Evolutionary conservation across 192 early-diverging fungal genomes (phyloP).

Genomic region (Spinellus fusiger): DNA sequence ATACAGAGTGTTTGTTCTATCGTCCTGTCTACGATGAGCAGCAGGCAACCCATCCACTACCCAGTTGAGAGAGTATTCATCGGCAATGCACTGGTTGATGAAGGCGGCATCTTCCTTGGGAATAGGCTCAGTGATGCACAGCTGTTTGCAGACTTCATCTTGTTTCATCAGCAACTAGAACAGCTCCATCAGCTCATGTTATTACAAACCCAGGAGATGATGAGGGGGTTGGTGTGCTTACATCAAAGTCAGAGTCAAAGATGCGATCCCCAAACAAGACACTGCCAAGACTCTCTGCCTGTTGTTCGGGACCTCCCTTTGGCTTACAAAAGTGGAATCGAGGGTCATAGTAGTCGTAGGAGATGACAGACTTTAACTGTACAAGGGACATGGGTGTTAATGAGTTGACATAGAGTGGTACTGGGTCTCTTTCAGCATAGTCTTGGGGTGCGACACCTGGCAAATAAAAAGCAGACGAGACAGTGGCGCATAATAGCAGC

Average conservation of each 20-base stretch:
- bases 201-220: background rate
- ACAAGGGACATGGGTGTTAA: conserved; percentile 67
- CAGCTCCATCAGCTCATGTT: background rate
- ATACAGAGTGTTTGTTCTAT: conserved; percentile 41
- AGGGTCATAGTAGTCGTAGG: conserved; percentile 86
- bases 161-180: conserved; percentile 60
- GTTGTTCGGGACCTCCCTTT: conserved; percentile 51
- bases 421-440: conserved; percentile 59
- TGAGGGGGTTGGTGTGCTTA: conserved; percentile 28
- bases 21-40: conserved; percentile 51
- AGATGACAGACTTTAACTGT: conserved; percentile 70
- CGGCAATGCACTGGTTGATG: conserved; percentile 76
- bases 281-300: conserved; percentile 81
- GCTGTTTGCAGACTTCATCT: conserved; percentile 48
- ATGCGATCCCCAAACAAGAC: conserved; percentile 97
- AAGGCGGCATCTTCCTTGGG: conserved; percentile 71
- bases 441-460: conserved; percentile 91
- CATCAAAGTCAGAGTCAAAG: conserved; percentile 72
- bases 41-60: conserved; percentile 94
- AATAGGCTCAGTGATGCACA: conserved; percentile 56
- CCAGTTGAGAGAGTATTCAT: conserved; percentile 79
- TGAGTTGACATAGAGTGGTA: conserved; percentile 82
- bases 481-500: background rate
- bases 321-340: conserved; percentile 86
- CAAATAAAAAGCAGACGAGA: conserved; percentile 71